Percentiles rank a stretch among this genome's conserved stretches.
Evolutionary conservation across 78 protist species (phyloP).

Genomic region (Guillardia theta): DNA sequence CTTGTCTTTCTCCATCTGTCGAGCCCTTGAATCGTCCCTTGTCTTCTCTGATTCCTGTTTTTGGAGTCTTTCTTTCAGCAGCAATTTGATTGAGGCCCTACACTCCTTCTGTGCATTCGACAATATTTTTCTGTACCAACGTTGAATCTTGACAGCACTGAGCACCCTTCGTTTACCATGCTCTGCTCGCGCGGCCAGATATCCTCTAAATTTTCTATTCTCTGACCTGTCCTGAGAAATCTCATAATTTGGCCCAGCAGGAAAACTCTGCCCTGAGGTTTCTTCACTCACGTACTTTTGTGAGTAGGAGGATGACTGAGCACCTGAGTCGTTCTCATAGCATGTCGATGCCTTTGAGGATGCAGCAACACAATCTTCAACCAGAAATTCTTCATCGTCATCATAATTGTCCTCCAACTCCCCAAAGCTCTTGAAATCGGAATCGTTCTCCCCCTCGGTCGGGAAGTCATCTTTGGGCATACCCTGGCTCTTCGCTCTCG

Average conservation of each 20-base stretch:
- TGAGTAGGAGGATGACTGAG: too few species aligned
- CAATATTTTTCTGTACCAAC: background rate
- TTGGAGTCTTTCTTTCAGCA: background rate
- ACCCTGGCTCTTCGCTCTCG: background rate
- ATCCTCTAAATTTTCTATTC: background rate
- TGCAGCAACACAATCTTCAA: background rate
- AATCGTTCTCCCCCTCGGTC: background rate
- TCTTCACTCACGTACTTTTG: too few species aligned
- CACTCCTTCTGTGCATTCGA: background rate
- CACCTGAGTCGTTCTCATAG: background rate
- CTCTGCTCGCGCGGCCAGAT: background rate
- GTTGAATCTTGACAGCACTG: background rate
- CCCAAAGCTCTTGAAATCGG: background rate
- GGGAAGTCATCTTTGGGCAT: background rate
- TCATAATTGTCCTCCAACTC: background rate
- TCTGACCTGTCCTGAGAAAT: background rate
- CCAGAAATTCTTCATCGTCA: background rate
- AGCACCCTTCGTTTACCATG: background rate
- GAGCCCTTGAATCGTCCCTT: background rate
- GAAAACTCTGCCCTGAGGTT: too few species aligned
- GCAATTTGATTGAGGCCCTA: background rate
- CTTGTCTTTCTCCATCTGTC: background rate
- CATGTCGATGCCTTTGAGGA: background rate
- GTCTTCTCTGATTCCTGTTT: background rate
- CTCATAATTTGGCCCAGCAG: too few species aligned